Evolutionary conservation across 352 stramenopile genomes (phyloP).

Genomic region (Phytophthora cajani): DNA sequence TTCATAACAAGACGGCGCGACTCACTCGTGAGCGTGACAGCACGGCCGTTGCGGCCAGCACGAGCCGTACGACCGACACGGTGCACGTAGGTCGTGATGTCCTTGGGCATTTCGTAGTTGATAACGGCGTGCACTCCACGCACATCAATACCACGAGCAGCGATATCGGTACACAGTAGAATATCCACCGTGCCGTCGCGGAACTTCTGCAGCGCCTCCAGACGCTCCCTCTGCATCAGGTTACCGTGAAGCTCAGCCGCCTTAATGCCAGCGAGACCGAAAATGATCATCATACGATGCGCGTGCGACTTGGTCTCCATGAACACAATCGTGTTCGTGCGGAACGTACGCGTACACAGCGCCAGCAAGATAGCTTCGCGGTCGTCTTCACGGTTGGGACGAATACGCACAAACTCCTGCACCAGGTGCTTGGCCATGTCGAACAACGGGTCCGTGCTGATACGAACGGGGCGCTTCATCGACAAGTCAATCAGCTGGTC

Average conservation of each 20-base stretch:
- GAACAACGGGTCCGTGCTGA: conserved; percentile 94
- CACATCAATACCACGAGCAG: conserved; percentile 98
- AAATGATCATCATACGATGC: conserved; percentile 97
- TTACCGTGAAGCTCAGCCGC: conserved; percentile 98
- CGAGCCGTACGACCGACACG: conserved; percentile 98
- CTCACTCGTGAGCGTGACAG: conserved; percentile 92
- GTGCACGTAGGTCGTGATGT: conserved; percentile 99
- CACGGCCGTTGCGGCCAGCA: conserved; percentile 93
- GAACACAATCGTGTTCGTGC: conserved; percentile 97
- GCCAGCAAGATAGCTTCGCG: conserved; percentile 96
- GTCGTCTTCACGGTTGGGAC: conserved; percentile 90
- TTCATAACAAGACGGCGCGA: conserved; percentile 94
- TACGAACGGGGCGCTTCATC: conserved; percentile 96
- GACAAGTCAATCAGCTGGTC: conserved; percentile 97
- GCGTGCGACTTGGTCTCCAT: conserved; percentile 98
- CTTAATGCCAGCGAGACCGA: conserved; percentile 95
- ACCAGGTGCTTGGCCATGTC: conserved; percentile 96
- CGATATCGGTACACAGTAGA: conserved; percentile 98
- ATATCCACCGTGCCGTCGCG: conserved; percentile 95
- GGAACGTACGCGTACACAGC: conserved; percentile 96
- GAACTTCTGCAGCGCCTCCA: conserved; percentile 97
- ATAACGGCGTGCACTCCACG: conserved; percentile 97
- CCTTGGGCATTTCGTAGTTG: conserved; percentile 99
- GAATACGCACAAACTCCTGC: conserved; percentile 99
- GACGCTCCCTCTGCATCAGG: conserved; percentile 95